phyloP scores from a whole-genome alignment of 768 basidiomycete species.

The Leccinum olivaceopallidum region DNA sequence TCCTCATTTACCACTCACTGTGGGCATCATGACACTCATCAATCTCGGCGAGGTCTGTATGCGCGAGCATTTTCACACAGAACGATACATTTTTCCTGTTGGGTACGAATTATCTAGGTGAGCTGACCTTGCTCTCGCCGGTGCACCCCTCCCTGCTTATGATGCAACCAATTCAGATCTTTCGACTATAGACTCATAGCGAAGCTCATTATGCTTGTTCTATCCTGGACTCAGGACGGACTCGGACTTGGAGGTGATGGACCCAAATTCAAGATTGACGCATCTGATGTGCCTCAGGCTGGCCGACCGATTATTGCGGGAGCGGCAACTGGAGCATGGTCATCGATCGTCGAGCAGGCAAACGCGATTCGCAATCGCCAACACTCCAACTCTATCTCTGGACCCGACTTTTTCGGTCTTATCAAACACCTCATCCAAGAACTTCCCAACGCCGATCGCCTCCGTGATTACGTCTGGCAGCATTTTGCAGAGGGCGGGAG shows the following conservation, averaged over 20 bases:
- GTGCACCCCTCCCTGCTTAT: background rate
- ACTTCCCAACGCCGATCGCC: slow-evolving; percentile 65
- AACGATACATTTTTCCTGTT: slow-evolving; percentile 86
- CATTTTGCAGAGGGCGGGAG: slow-evolving; percentile 84
- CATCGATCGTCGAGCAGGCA: slow-evolving; percentile 78
- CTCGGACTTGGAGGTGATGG: slow-evolving; percentile 61
- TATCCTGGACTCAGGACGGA: slow-evolving; percentile 54
- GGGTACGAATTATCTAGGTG: slow-evolving; percentile 83
- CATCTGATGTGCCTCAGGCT: slow-evolving; percentile 55
- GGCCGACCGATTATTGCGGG: slow-evolving; percentile 76
- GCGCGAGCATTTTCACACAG: slow-evolving; percentile 85
- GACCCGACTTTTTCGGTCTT: slow-evolving; percentile 86
- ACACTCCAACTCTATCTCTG: slow-evolving; percentile 85
- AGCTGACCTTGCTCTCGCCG: slow-evolving; percentile 17
- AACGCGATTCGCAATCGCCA: slow-evolving; percentile 79
- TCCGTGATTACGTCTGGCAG: slow-evolving; percentile 86
- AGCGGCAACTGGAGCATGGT: slow-evolving; percentile 90
- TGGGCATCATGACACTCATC: slow-evolving; percentile 86
- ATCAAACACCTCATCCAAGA: slow-evolving; percentile 92
- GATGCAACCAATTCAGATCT: slow-evolving; percentile 43
- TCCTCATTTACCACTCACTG: slow-evolving; percentile 75
- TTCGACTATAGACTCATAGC: slow-evolving; percentile 61
- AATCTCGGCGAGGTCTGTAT: slow-evolving; percentile 74
- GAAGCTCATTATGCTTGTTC: slow-evolving; percentile 82
- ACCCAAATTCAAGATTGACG: slow-evolving; percentile 83